phyloP scores from a whole-genome alignment of 805 yeast genomes.

The Saccharomycopsis sp. region DNA sequence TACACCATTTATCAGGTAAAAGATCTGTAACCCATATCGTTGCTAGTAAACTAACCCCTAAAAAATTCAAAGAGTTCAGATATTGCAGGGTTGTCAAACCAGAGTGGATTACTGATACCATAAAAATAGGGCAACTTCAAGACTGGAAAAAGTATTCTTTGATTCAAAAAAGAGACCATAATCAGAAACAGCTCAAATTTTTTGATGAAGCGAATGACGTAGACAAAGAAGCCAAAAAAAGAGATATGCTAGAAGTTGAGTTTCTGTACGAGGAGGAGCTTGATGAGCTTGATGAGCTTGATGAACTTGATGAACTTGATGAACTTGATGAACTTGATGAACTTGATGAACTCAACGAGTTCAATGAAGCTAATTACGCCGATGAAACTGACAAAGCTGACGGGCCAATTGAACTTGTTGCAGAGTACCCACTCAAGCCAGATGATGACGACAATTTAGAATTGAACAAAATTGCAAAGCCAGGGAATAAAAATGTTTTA shows the following conservation, averaged over 20 bases:
- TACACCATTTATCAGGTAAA: conserved; percentile 61
- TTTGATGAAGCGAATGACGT: background rate
- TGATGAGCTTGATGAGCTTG: background rate
- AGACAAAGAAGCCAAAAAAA: background rate
- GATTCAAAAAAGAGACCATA: conserved; percentile 40
- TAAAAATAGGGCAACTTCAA: conserved; percentile 37
- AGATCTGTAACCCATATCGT: conserved; percentile 75
- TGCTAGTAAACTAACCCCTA: conserved; percentile 70
- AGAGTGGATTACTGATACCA: conserved; percentile 67
- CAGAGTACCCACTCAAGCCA: background rate
- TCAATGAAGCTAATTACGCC: no score
- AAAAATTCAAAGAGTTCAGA: conserved; percentile 56
- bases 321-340: background rate
- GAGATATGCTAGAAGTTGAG: no score
- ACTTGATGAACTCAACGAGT: background rate
- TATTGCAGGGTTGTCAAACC: conserved; percentile 74
- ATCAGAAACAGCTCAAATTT: conserved; percentile 38
- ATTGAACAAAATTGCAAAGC: background rate
- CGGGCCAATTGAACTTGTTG: background rate
- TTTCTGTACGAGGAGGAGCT: no score
- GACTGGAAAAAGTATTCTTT: conserved; percentile 69
- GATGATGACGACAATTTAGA: background rate
- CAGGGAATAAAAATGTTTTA: conserved; percentile 22
- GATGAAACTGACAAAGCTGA: conserved; percentile 4
- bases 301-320: background rate